Conservation (phyloP, 2,329 filamentous ascomycete species). For the Cercospora sesami region DNA sequence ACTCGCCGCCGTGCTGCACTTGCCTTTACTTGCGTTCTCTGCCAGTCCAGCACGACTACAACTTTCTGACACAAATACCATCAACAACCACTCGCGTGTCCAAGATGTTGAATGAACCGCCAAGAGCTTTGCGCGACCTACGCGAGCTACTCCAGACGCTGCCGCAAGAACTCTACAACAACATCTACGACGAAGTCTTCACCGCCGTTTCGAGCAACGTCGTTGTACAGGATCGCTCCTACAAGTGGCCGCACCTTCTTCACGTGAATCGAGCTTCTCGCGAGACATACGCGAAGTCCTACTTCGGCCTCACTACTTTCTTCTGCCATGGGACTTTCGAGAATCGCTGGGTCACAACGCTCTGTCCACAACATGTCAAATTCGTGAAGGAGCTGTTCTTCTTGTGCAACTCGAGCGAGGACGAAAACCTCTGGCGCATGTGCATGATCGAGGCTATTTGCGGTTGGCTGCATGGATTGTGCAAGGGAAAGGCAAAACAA, state of each 20-base stretch:
- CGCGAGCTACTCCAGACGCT: constrained; percentile 4
- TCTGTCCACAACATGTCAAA: neutral
- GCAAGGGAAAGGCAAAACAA: neutral
- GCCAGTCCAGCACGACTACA: neutral
- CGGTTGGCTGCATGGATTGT: no score
- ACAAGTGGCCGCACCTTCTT: constrained; percentile 2
- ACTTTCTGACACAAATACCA: neutral
- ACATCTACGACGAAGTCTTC: neutral
- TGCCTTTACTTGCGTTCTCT: neutral
- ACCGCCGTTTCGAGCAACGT: neutral
- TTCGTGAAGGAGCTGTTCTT: neutral
- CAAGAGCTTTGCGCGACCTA: neutral
- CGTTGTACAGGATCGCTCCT: neutral
- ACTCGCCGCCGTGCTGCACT: neutral
- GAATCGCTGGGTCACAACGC: neutral
- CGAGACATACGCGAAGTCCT: constrained; percentile 26
- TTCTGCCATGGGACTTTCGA: neutral
- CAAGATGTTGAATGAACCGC: neutral
- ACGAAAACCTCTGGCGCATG: no score
- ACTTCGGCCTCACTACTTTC: neutral
- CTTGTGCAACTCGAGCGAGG: neutral
- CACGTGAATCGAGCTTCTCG: constrained; percentile 10
- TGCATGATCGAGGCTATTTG: no score
- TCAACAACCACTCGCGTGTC: neutral
- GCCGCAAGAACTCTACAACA: constrained; percentile 11